Conservation (phyloP, 164 flowering plant genomes). For the Liquidambar formosana region DNA sequence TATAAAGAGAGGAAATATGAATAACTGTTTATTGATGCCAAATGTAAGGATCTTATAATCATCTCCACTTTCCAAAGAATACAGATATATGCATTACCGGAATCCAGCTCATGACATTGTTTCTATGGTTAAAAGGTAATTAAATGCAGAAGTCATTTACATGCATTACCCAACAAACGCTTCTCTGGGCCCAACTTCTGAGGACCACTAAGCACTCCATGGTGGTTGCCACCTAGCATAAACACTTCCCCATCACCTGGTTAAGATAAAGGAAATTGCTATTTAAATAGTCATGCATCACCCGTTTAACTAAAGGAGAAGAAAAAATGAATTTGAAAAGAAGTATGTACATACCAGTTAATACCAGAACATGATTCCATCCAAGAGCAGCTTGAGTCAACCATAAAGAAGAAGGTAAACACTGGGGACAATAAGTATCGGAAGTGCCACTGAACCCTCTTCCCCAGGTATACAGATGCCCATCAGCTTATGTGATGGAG, state of each 20-base stretch:
- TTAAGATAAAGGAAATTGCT: constrained; percentile 4
- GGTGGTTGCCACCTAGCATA: constrained; percentile 72
- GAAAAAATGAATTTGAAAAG: neutral
- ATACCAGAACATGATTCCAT: constrained; percentile 82
- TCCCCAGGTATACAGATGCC: constrained; percentile 81
- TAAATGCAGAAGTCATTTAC: neutral
- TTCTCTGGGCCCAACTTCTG: constrained; percentile 19
- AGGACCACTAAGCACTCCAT: constrained; percentile 57
- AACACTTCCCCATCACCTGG: constrained; percentile 62
- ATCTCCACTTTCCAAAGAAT: neutral
- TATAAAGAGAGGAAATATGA: neutral
- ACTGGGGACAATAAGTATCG: constrained; percentile 44
- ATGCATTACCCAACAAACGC: constrained; percentile 29
- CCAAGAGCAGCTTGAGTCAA: constrained; percentile 66
- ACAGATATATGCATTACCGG: neutral
- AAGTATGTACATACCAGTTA: constrained; percentile 46
- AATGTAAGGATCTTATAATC: neutral
- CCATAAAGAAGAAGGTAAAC: constrained; percentile 28
- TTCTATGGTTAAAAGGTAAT: no score
- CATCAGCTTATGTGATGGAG: constrained; percentile 49
- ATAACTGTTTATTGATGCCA: neutral
- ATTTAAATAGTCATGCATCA: neutral
- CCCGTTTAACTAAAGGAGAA: neutral
- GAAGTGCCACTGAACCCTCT: constrained; percentile 61
- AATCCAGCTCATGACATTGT: neutral